A percentile compares a stretch with the other conserved stretches of the same genome.
These are phyloP conservation scores for Dioscorea zingiberensis DNA, from an alignment of 106 monocot genomes.

Conservation along the genomic window DNA sequence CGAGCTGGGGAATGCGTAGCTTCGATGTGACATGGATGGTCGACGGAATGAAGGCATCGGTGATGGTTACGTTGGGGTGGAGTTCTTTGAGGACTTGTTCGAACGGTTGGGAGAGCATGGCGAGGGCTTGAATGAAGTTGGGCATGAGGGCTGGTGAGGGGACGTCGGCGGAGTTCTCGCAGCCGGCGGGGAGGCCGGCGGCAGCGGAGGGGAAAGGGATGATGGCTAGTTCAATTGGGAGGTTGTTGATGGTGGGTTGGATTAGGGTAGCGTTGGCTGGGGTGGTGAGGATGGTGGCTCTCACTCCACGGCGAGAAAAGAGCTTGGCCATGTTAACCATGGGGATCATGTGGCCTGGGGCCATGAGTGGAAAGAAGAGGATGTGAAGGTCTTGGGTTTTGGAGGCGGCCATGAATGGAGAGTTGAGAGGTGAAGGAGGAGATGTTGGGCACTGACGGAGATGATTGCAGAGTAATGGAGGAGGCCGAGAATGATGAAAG, in stretches of 20 bases:
- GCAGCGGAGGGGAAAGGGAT: background rate
- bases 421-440: no score
- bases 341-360: conserved; percentile 6
- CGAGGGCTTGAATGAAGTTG: background rate
- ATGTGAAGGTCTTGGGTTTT: background rate
- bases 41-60: conserved; percentile 5
- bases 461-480: no score
- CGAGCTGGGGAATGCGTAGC: background rate
- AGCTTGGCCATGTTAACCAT: background rate
- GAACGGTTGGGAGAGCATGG: background rate
- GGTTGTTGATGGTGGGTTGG: background rate
- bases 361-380: background rate
- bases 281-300: conserved; percentile 4
- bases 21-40: background rate
- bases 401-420: no score
- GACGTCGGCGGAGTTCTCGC: background rate
- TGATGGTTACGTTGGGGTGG: background rate
- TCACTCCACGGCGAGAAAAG: background rate
- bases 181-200: background rate
- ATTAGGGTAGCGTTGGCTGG: background rate
- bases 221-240: background rate
- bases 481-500: no score
- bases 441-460: no score
- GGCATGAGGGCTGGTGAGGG: background rate
- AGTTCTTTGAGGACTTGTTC: background rate